These are phyloP conservation scores for Volvariella volvacea DNA, from an alignment of 1,284 basidiomycete species.

Conservation along the genomic window DNA sequence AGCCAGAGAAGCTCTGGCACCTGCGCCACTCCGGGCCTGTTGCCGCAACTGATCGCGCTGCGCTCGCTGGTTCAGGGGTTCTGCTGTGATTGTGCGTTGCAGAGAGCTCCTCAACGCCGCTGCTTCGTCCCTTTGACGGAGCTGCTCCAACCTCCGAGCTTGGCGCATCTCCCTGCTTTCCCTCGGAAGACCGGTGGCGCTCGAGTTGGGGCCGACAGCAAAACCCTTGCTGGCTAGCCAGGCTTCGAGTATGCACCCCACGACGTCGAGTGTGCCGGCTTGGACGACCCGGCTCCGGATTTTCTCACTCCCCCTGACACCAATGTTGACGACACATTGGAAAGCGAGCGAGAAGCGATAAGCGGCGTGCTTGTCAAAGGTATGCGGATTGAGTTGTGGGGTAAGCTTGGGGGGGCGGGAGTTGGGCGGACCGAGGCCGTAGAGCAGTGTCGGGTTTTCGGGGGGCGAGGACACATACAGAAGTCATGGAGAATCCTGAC, in stretches of 20 bases:
- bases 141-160: slow-evolving; percentile 47
- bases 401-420: slow-evolving; percentile 43
- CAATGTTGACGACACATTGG: slow-evolving; percentile 97
- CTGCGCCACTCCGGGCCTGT: neutral
- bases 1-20: slow-evolving; percentile 5
- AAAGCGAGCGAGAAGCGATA: slow-evolving; percentile 90
- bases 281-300: slow-evolving; percentile 93
- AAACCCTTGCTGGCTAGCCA: slow-evolving; percentile 85
- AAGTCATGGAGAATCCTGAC: slow-evolving; percentile 90
- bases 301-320: slow-evolving; percentile 91
- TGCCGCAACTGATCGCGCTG: slow-evolving; percentile 11
- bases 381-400: slow-evolving; percentile 59
- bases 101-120: slow-evolving; percentile 50
- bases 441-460: slow-evolving; percentile 69
- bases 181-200: slow-evolving; percentile 54
- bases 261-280: slow-evolving; percentile 91
- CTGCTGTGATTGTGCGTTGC: slow-evolving; percentile 39
- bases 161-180: slow-evolving; percentile 68
- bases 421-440: slow-evolving; percentile 62
- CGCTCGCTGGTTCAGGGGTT: slow-evolving; percentile 15
- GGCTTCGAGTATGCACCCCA: slow-evolving; percentile 90
- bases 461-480: slow-evolving; percentile 69
- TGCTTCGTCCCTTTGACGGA: slow-evolving; percentile 52
- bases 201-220: slow-evolving; percentile 62
- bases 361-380: slow-evolving; percentile 78